Evolutionary conservation across 208 protist genomes (phyloP).

Genomic region (Acanthamoeba culbertsoni): DNA sequence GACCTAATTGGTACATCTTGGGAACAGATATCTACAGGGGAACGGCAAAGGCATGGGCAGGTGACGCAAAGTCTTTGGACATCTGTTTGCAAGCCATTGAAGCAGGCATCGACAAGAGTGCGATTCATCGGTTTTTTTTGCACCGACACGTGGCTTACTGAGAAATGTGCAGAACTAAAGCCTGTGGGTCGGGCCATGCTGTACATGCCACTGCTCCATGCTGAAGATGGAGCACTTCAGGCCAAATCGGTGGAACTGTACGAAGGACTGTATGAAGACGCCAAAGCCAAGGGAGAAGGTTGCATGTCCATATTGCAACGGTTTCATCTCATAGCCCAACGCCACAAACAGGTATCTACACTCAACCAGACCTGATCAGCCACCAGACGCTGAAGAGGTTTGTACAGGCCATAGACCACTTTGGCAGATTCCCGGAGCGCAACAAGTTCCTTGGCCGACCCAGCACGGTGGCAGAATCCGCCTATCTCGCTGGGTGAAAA

Average conservation of each 20-base stretch:
- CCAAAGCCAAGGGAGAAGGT: background rate
- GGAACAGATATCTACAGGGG: constrained; percentile 2
- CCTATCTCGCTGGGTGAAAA: constrained; percentile 40
- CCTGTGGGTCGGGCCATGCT: constrained; percentile 36
- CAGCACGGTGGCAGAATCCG: background rate
- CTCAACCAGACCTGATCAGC: background rate
- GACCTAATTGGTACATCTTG: background rate
- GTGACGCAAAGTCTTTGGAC: background rate
- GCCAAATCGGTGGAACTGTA: background rate
- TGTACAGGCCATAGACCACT: background rate
- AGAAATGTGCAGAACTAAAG: background rate
- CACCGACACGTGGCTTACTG: background rate
- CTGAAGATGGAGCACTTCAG: background rate
- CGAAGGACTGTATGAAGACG: background rate
- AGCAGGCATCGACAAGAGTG: background rate
- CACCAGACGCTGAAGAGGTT: no score
- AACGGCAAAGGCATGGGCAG: constrained; percentile 25
- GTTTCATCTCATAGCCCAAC: background rate
- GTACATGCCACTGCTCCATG: constrained; percentile 48
- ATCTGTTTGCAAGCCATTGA: constrained; percentile 1
- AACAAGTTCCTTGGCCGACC: background rate
- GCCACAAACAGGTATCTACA: background rate
- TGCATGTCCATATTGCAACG: background rate
- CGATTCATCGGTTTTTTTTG: background rate
- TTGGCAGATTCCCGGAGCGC: constrained; percentile 35